phyloP scores from a whole-genome alignment of 228 moss, liverwort and hornwort genomes.

The Sphagnum fallax region DNA sequence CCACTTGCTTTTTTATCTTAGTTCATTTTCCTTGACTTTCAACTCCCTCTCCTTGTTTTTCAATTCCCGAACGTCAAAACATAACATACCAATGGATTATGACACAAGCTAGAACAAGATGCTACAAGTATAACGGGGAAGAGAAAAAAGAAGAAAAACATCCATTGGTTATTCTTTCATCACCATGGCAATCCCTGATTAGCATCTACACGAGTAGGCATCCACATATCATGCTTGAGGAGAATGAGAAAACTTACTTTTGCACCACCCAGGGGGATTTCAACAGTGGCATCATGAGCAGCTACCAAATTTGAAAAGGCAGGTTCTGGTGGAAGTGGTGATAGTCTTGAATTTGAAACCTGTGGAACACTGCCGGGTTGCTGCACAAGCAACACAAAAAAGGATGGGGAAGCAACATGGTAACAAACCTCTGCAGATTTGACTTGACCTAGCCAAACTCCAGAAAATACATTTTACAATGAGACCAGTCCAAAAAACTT shows the following conservation, averaged over 20 bases:
- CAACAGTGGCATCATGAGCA: slow-evolving; percentile 83
- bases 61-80: slow-evolving; percentile 48
- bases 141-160: no score
- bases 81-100: no score
- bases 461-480: background rate
- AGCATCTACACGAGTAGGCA: no score
- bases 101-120: no score
- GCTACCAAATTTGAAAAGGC: slow-evolving; percentile 41
- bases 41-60: slow-evolving; percentile 82
- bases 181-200: no score
- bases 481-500: background rate
- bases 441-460: background rate
- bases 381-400: slow-evolving; percentile 6
- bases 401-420: background rate
- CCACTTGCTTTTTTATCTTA: slow-evolving; percentile 78
- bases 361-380: slow-evolving; percentile 42
- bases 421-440: background rate
- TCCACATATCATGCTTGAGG: no score
- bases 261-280: slow-evolving; percentile 85
- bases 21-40: slow-evolving; percentile 73
- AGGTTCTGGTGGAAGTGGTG: slow-evolving; percentile 89
- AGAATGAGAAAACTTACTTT: slow-evolving; percentile 29
- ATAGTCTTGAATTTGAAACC: slow-evolving; percentile 62
- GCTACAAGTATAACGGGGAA: no score
- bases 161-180: no score